Base-by-base conservation (phyloP, 2,329 filamentous ascomycete species). In the Colletotrichum orbiculare region DNA sequence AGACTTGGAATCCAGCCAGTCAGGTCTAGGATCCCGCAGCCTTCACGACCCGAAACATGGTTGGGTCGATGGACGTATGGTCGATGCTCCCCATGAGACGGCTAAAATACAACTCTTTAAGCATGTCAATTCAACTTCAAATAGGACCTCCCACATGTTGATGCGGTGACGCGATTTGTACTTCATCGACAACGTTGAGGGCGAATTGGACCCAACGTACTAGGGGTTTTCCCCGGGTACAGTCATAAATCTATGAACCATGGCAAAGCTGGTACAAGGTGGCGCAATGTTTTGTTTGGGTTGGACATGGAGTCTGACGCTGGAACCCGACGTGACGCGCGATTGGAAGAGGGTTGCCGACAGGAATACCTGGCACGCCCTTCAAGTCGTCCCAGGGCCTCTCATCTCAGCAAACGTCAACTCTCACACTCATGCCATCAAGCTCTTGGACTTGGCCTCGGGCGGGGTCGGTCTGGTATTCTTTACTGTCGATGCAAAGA, bases 161-260 rank as follows among this genome's bases (percentile, higher is more conserved):
- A 71, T 4, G 71, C 60, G 38, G 74, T 77, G 43, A 76, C 73
- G 3, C 47, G 67, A 54, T 65, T 78, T 41, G 62, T 76, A 34
- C 69, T 79, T 15, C 73, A 74, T 67, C 75, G 75, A 70, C 73
- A 78, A 58, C 57, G 77, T 50, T 72, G 77, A 15, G 73, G 73
- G 67, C 63, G 49, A 11, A 17, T 77, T 69, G 34, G 11, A 38
- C 54, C 64, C n/a, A n/a, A n/a, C n/a, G n/a, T n/a, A n/a, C n/a
- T n/a, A n/a, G n/a, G n/a, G n/a, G n/a, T n/a, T n/a, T n/a, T n/a
- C n/a, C n/a, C n/a, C n/a, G n/a, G n/a, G n/a, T n/a, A n/a, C 70
- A 77, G 42, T 67, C 69, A 50, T 58, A 77, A 11, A 60, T 64
- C 54, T 75, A 74, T 52, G 76, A 80, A 67, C 74, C 73, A 15